Evolutionary conservation across 2,329 filamentous ascomycete species (phyloP).

Genomic region (Trichophyton benhamiae): DNA sequence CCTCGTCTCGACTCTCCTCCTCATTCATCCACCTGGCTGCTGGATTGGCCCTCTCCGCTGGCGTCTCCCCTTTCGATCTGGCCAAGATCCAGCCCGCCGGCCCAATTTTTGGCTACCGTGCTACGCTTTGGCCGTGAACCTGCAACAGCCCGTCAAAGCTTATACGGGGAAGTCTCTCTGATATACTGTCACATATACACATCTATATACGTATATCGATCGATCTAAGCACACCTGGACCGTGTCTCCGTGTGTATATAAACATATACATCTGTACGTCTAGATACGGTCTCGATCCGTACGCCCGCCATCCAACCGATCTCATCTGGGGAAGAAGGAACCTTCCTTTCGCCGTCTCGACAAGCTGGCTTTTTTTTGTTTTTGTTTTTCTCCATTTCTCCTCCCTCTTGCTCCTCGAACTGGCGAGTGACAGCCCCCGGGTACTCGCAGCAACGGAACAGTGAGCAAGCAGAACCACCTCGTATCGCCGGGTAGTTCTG

Average conservation of each 20-base stretch:
- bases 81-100: conserved; percentile 1
- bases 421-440: neutral
- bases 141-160: conserved; percentile 1
- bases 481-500: neutral
- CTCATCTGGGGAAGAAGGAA: neutral
- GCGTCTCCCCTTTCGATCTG: neutral
- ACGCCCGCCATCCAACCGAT: neutral
- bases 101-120: conserved; percentile 3
- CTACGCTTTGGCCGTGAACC: conserved; percentile 2
- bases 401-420: neutral
- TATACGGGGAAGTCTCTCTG: neutral
- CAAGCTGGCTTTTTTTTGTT: neutral
- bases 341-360: neutral
- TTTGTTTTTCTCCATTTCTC: neutral
- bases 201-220: neutral
- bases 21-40: conserved; percentile 1
- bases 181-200: neutral
- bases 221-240: too few species aligned
- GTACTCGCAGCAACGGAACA: neutral
- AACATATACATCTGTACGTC: neutral
- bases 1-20: neutral
- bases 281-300: neutral
- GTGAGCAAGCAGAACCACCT: neutral
- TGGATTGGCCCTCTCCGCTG: neutral
- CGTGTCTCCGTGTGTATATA: neutral